Evolutionary conservation across 2,329 filamentous ascomycete genomes (phyloP), one percentile per base, ranked within the genome.

Genomic region (Ilyonectria mors-panacis): DNA sequence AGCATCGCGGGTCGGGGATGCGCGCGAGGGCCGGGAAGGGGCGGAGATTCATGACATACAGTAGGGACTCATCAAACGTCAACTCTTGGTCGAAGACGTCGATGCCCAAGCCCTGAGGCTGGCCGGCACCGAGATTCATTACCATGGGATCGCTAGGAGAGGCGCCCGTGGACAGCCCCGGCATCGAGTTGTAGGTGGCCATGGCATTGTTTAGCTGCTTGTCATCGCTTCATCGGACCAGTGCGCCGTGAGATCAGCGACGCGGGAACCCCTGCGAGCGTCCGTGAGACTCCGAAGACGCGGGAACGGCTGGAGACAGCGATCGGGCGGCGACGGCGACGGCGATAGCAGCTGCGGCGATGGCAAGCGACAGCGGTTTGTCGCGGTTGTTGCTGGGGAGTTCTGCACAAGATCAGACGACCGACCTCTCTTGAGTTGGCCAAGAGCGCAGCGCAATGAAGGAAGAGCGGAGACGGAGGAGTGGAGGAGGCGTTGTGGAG

Each of bases 161-260:
- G 73, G 82, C 77, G 78, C 81, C 79, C 70, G 83, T 80, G 72
- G 82, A 79, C 76, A 87, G 82, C 75, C 81, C 82, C 81, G 85
- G 81, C 82, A 89, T 86, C 77, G 86, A 83, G 79, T 87, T 88
- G 83, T 85, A 89, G 75, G 83, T 83, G 72, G 86, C 85, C 88
- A 89, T 89, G 76, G 83, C 86, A 87, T 87, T 73, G 76, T 79
- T 77, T 69, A 73, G 75, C 74, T 70, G 71, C 68, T 70, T 68
- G 73, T 78, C 77, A 78, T 72, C 68, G 74, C 71, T 72, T 73
- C 74, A 77, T 77, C 69, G 59, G 65, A 66, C 66, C 66, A 63
- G 64, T 68, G 59, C 55, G 66, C 72, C 61, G 35, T 65, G 65
- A 69, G 59, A 64, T 70, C 57, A 68, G 69, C 70, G 65, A 67